Evolutionary conservation across 257 asterid genomes (phyloP), one percentile per base, ranked within the genome.

Genomic region (Cynanchum wilfordii): DNA sequence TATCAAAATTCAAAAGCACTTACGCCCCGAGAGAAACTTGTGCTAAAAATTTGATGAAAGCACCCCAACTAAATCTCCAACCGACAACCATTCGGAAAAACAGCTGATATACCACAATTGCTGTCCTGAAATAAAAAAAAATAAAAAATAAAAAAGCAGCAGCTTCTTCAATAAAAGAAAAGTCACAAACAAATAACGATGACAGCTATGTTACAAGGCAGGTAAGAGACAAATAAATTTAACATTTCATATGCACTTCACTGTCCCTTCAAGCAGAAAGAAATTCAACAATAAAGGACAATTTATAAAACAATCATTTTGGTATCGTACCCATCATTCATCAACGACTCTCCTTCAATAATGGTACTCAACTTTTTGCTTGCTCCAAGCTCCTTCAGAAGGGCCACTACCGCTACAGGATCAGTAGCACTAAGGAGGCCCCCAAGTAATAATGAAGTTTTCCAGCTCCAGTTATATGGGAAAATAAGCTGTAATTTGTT

Each of bases 351-450:
- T 78, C 99, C 99, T 84, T 94, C 99, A 81, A 94, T 91, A 84
- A 94, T 87, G 74, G 99, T 94, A 82, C 88, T 86, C 86, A 94
- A 72, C 78, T 94, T 91, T 83, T 91, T 94, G 93, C 98, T 91
- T 75, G 98, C 96, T 65, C 98, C 97, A 77, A 94, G 92, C 65
- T 94, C 99, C 85, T 88, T 94, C 80, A 94, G 82, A 71, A 89
- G 96, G 78, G 99, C 97, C 22, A 94, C 98, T 82, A 91, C 99
- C 47, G 99, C 99, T 38, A 94, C 99, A 70, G 99, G 98, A 84
- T 94, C 99, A 75, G 99, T 94, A 66, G 99, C 99, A 82, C 99
- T 91, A 69, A 94, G 99, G 73, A 94, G 98, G 68, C 97, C 97
- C 40, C 99, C 99, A 79, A 91, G 97, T 79, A 94, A 85, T 71